Evolutionary conservation across 768 basidiomycete species (phyloP).

Genomic region (Boletus eberwhitei): DNA sequence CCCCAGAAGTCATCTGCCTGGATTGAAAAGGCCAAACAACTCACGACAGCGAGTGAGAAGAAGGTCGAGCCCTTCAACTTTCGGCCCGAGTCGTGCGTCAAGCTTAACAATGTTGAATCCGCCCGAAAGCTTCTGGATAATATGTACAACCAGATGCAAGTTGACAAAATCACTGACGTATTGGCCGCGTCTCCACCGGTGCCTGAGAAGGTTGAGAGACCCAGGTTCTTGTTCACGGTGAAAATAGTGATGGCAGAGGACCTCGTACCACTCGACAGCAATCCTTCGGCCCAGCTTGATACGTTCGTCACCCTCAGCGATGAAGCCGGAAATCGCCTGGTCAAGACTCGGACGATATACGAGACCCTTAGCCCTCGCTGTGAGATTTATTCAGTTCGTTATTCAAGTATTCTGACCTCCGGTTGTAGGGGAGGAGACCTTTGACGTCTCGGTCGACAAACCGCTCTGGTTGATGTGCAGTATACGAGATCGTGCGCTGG

Average conservation of each 20-base stretch:
- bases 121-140: slow-evolving; percentile 88
- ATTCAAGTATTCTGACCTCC: slow-evolving; percentile 3
- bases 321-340: slow-evolving; percentile 82
- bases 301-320: slow-evolving; percentile 95
- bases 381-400: slow-evolving; percentile 37
- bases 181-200: slow-evolving; percentile 61
- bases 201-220: slow-evolving; percentile 63
- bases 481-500: slow-evolving; percentile 82
- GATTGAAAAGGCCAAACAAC: slow-evolving; percentile 81
- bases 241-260: slow-evolving; percentile 92
- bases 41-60: slow-evolving; percentile 77
- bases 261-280: slow-evolving; percentile 72
- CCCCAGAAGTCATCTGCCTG: slow-evolving; percentile 86
- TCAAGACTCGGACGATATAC: slow-evolving; percentile 95
- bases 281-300: slow-evolving; percentile 77
- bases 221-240: slow-evolving; percentile 84
- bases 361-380: slow-evolving; percentile 89
- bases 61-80: slow-evolving; percentile 96
- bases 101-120: slow-evolving; percentile 95
- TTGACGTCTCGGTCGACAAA: slow-evolving; percentile 90
- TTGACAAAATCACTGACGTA: slow-evolving; percentile 76
- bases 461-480: slow-evolving; percentile 98
- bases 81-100: slow-evolving; percentile 89
- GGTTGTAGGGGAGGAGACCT: slow-evolving; percentile 87
- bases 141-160: slow-evolving; percentile 89